Base-by-base conservation (phyloP, 192 early-diverging fungal genomes). In the Coemansia sp. region DNA sequence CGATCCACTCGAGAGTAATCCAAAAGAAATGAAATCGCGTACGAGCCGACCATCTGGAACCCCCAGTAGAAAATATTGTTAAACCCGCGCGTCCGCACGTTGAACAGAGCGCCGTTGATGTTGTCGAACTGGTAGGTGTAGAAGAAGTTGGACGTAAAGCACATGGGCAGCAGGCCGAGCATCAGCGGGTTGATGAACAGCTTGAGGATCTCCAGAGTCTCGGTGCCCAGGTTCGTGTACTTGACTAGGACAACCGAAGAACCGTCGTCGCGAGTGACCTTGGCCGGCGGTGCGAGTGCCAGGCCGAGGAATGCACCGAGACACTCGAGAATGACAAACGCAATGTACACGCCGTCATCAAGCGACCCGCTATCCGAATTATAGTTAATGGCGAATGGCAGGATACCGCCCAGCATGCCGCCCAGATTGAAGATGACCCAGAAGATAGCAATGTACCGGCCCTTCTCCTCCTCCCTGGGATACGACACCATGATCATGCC, bases 361-460 rank as follows among this genome's bases (percentile, higher is more conserved):
- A 79, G 66, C 41, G 82, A 69, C 17, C 67, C 73, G 15, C 69
- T 69, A 0, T 71, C 63, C 29, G 65, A 58, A 60, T 92, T 71
- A 82, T 76, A 94, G 76, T 93, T 89, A 57, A 89, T 83, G 45
- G 79, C 89, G 47, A 94, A 86, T 25, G 86, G 86, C 62, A 96
- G 85, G 32, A 89, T 84, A 49, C 88, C 87, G 71, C 94, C 94
- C 20, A 96, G 59, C 63, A 92, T 87, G 39, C 89, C 94, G 59
- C 94, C 94, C 70, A 89, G 75, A 67, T 92, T 92, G 86, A 94
- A 96, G 53, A 94, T 90, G 63, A 89, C 84, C 94, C 94, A 96
- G 87, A 96, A 96, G 41, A 89, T 83, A 22, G 89, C 88, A 54
- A 96, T 93, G 76, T 84, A 93, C 62, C 84, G 87, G 39, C 91